A percentile compares a stretch with the other conserved stretches of the same genome.
Evolutionary conservation across 148 eudicot genomes (phyloP).

Genomic region (Vaccinium corymbosum): DNA sequence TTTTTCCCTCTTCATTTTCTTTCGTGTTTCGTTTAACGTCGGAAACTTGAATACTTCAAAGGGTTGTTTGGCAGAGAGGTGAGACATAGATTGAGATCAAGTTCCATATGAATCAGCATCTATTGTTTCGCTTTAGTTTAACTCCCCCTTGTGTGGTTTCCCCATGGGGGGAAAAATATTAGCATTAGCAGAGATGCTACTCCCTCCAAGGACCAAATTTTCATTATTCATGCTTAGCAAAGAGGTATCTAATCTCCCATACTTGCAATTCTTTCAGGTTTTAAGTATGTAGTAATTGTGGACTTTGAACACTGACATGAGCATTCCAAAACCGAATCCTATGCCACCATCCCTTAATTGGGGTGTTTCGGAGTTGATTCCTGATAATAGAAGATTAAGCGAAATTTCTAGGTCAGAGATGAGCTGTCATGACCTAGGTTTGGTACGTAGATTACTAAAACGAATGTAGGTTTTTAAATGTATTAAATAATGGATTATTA

Average conservation of each 20-base stretch:
- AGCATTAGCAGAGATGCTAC: neutral
- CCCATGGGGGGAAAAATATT: neutral
- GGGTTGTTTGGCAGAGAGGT: neutral
- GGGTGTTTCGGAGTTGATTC: too few relatives aligned
- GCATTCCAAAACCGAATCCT: too few relatives aligned
- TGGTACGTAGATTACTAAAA: neutral
- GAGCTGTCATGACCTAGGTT: neutral
- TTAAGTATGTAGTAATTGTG: too few relatives aligned
- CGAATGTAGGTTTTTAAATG: neutral
- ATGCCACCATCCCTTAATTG: too few relatives aligned
- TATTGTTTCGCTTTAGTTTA: neutral
- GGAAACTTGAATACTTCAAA: constrained; percentile 1
- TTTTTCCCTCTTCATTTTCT: neutral
- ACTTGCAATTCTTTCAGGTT: too few relatives aligned
- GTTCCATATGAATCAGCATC: neutral
- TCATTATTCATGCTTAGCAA: neutral
- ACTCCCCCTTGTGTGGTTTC: neutral
- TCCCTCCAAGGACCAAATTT: neutral
- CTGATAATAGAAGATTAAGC: too few relatives aligned
- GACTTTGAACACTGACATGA: too few relatives aligned
- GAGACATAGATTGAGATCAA: neutral
- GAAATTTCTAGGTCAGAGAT: neutral
- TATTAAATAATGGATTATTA: neutral
- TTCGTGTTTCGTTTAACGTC: neutral
- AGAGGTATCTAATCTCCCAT: neutral